These are phyloP conservation scores for Monosporascus sp. DNA, from an alignment of 2,329 filamentous ascomycete species.

Conservation along the genomic window DNA sequence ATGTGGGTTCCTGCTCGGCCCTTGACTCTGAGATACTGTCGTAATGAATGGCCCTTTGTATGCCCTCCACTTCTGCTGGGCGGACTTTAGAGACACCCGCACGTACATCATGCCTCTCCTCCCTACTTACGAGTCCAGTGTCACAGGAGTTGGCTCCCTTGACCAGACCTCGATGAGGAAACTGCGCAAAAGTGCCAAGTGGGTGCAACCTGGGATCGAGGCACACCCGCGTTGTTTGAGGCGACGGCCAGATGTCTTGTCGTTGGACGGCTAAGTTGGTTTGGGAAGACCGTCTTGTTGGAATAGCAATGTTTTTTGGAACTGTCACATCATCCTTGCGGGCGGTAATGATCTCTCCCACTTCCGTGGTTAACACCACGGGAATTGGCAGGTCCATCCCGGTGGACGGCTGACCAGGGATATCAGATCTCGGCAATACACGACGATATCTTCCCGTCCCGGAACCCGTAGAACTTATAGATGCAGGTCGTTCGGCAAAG, in stretches of 20 bases:
- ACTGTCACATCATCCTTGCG: background rate
- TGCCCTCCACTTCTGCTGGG: conserved; percentile 5
- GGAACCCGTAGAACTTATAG: conserved; percentile 16
- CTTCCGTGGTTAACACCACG: conserved; percentile 17
- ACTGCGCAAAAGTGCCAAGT: conserved; percentile 5
- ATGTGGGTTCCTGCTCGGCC: conserved; percentile 4
- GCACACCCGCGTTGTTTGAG: conserved; percentile 6
- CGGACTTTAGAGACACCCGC: conserved; percentile 17
- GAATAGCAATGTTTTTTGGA: conserved; percentile 4
- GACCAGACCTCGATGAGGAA: conserved; percentile 12
- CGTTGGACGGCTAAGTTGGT: background rate
- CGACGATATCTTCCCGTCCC: conserved; percentile 14
- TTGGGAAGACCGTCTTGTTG: conserved; percentile 4
- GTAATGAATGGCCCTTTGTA: background rate
- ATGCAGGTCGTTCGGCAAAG: conserved; percentile 15
- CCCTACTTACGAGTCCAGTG: conserved; percentile 1
- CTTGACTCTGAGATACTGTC: background rate
- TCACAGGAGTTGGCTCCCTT: conserved; percentile 12
- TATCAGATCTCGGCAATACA: conserved; percentile 18
- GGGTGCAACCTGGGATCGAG: conserved; percentile 13
- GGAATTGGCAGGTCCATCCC: conserved; percentile 21
- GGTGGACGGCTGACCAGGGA: conserved; percentile 4
- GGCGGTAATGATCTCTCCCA: conserved; percentile 1
- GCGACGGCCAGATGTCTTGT: background rate
- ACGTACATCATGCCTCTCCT: conserved; percentile 8